Conservation (phyloP, 2,329 filamentous ascomycete genomes). For the Metarhizium guizhouense region DNA sequence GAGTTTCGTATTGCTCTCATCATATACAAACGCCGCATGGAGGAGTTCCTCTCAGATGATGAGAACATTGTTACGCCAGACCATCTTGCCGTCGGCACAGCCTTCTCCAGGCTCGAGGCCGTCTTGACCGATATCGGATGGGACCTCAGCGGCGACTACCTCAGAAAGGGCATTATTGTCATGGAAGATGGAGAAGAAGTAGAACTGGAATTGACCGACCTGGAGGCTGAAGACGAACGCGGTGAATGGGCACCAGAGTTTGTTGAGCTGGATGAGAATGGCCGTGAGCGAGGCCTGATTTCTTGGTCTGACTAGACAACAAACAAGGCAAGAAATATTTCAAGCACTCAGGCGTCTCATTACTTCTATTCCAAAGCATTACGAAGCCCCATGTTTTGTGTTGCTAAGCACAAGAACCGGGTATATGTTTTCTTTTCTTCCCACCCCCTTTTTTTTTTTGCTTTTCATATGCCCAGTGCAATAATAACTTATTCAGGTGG, state of each 20-base stretch:
- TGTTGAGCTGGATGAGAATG: slow-evolving; percentile 42
- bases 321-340: background rate
- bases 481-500: too few species aligned
- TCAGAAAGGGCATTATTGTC: slow-evolving; percentile 38
- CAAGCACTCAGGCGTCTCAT: background rate
- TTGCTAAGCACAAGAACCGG: background rate
- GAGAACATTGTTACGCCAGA: slow-evolving; percentile 23
- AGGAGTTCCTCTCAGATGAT: slow-evolving; percentile 33
- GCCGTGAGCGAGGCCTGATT: slow-evolving; percentile 41
- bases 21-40: slow-evolving; percentile 44
- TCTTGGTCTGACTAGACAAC: slow-evolving; percentile 31
- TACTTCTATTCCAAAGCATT: background rate
- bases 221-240: slow-evolving; percentile 44
- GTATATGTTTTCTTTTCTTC: background rate
- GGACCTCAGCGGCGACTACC: slow-evolving; percentile 44
- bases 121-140: slow-evolving; percentile 37
- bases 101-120: slow-evolving; percentile 32
- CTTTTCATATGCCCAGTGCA: background rate
- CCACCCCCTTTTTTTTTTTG: background rate
- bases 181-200: slow-evolving; percentile 45
- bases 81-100: slow-evolving; percentile 34
- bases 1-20: slow-evolving; percentile 39
- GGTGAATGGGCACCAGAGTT: slow-evolving; percentile 45
- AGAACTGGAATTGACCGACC: slow-evolving; percentile 36
- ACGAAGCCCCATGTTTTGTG: background rate